A percentile compares a stretch with the other conserved stretches of the same genome.
Evolutionary conservation across 169 alveolate species (phyloP).

Genomic region (Eimeria maxima): DNA sequence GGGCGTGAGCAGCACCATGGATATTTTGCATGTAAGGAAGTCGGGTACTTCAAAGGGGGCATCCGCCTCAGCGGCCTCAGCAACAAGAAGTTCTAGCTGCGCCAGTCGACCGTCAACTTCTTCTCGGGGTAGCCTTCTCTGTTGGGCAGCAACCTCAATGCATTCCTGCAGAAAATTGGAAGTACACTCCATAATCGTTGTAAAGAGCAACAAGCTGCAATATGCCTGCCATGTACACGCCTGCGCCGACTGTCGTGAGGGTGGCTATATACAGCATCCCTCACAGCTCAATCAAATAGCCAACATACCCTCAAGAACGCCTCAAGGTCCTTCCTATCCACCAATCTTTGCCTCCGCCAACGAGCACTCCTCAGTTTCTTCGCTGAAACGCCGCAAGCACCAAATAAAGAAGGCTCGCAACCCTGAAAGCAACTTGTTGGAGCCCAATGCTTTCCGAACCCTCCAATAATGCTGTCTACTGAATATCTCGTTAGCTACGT

Average conservation of each 20-base stretch:
- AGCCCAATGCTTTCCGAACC: background rate
- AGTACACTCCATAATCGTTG: background rate
- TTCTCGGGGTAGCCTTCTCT: slow-evolving; percentile 22
- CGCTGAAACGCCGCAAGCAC: slow-evolving; percentile 22
- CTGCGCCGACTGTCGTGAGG: background rate
- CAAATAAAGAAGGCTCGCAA: background rate
- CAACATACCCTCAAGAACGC: slow-evolving; percentile 57
- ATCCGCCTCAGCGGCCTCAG: slow-evolving; percentile 84
- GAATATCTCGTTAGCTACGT: background rate
- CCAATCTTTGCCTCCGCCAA: slow-evolving; percentile 38
- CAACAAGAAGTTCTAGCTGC: slow-evolving; percentile 83
- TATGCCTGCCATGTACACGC: background rate
- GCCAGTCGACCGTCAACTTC: slow-evolving; percentile 65
- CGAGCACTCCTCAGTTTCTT: slow-evolving; percentile 40
- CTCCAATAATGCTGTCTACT: background rate
- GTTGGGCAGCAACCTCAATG: slow-evolving; percentile 53
- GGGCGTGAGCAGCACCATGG: slow-evolving; percentile 87
- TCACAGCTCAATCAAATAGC: background rate
- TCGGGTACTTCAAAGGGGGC: slow-evolving; percentile 88
- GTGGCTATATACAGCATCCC: background rate
- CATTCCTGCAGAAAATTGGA: slow-evolving; percentile 47
- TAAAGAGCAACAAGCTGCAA: background rate
- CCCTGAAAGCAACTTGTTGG: background rate
- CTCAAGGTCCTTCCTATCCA: slow-evolving; percentile 56
- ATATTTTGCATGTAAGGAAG: slow-evolving; percentile 91